Conservation (phyloP, 2,329 filamentous ascomycete species). For the Ophiostoma sp. region DNA sequence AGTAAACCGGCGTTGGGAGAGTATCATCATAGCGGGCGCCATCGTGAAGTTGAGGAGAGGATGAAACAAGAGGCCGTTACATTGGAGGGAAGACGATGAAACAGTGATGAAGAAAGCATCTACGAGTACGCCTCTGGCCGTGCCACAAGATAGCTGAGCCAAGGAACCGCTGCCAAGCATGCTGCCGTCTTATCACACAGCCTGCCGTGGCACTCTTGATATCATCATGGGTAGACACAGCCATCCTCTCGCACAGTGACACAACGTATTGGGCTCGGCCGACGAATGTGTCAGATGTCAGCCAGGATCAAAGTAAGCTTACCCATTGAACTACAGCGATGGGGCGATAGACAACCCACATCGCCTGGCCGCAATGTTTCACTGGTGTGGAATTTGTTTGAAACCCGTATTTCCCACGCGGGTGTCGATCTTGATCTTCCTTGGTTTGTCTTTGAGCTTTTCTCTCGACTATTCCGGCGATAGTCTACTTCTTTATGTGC, state of each 20-base stretch:
- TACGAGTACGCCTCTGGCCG: background rate
- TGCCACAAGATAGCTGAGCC: background rate
- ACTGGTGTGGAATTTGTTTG: slow-evolving; percentile 2
- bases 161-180: background rate
- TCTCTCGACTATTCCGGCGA: background rate
- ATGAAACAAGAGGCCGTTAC: background rate
- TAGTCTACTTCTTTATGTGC: too few relatives aligned
- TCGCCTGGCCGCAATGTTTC: slow-evolving; percentile 1
- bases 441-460: too few relatives aligned
- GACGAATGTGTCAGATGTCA: background rate
- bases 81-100: background rate
- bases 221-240: background rate
- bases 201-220: background rate
- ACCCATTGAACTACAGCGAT: background rate
- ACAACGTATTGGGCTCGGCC: background rate
- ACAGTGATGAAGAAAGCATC: background rate
- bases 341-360: background rate
- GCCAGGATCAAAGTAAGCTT: background rate
- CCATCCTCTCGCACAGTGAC: background rate
- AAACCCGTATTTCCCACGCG: slow-evolving; percentile 1
- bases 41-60: background rate
- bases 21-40: background rate
- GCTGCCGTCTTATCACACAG: background rate
- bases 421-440: background rate
- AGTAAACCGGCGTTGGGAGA: background rate